Conservation (phyloP, 345 rosid species). For the Ceriops tagal region DNA sequence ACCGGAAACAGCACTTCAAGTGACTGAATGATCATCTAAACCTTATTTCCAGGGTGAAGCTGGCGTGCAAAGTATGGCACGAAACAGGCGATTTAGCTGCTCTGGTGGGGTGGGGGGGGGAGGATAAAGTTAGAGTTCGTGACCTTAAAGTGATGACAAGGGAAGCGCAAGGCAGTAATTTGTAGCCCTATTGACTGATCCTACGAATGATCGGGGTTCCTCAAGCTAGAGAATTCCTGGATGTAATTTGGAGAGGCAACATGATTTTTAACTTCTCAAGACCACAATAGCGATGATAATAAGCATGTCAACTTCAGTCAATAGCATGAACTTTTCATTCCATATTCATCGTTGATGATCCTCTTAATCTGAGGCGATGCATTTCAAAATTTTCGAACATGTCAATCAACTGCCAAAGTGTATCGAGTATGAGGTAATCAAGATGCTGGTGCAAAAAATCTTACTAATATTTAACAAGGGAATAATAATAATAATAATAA, state of each 20-base stretch:
- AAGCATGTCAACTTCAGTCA: neutral
- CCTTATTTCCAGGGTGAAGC: neutral
- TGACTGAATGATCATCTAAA: conserved; percentile 19
- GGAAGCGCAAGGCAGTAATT: conserved; percentile 16
- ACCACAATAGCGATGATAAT: conserved; percentile 3
- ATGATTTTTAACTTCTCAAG: conserved; percentile 22
- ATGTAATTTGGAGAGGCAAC: conserved; percentile 16
- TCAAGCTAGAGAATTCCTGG: conserved; percentile 3
- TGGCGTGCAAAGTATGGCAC: neutral
- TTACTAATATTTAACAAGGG: too few species aligned
- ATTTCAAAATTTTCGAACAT: too few species aligned
- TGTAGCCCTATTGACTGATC: neutral
- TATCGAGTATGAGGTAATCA: too few species aligned
- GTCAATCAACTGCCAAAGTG: too few species aligned
- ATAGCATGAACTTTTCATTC: too few species aligned
- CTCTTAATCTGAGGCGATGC: too few species aligned
- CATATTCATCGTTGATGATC: neutral
- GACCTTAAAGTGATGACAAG: conserved; percentile 9
- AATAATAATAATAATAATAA: too few species aligned
- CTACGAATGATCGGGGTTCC: neutral
- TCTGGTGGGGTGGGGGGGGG: neutral
- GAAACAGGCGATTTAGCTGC: conserved; percentile 4
- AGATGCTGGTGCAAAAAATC: too few species aligned
- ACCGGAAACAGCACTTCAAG: conserved; percentile 48
- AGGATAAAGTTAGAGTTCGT: conserved; percentile 19